Percentiles rank a stretch among this genome's conserved stretches.
phyloP scores from a whole-genome alignment of 257 asterid species.

The Fraxinus anomala region DNA sequence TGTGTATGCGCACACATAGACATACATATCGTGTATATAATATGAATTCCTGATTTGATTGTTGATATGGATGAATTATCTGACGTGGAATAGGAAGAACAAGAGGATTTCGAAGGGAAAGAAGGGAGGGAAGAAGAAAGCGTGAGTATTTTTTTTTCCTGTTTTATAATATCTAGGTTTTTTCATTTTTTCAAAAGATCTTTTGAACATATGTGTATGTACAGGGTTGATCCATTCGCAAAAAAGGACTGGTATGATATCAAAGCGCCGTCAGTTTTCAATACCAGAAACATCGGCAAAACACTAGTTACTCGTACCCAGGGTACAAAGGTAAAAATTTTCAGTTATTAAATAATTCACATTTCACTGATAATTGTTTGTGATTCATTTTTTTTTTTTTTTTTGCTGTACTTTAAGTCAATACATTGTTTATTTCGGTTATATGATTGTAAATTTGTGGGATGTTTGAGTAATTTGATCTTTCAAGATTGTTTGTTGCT shows the following conservation, averaged over 20 bases:
- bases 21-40: neutral
- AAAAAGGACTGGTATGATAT: conserved; percentile 71
- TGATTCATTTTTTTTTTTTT: neutral
- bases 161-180: neutral
- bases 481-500: neutral
- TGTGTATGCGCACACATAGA: neutral
- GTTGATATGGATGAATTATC: conserved; percentile 16
- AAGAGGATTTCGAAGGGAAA: conserved; percentile 70
- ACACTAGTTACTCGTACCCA: conserved; percentile 64
- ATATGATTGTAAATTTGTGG: neutral
- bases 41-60: neutral
- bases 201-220: neutral
- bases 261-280: conserved; percentile 62
- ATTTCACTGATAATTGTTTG: neutral
- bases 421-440: neutral
- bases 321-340: conserved; percentile 53
- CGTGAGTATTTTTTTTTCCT: conserved; percentile 32
- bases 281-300: conserved; percentile 50
- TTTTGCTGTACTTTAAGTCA: neutral
- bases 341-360: neutral
- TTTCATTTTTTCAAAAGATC: neutral
- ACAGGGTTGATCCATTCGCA: conserved; percentile 52
- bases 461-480: neutral
- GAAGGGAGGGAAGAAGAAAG: conserved; percentile 71
- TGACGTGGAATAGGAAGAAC: conserved; percentile 46